phyloP scores from a whole-genome alignment of 2,329 filamentous ascomycete genomes.

The Hypoxylon sp. region DNA sequence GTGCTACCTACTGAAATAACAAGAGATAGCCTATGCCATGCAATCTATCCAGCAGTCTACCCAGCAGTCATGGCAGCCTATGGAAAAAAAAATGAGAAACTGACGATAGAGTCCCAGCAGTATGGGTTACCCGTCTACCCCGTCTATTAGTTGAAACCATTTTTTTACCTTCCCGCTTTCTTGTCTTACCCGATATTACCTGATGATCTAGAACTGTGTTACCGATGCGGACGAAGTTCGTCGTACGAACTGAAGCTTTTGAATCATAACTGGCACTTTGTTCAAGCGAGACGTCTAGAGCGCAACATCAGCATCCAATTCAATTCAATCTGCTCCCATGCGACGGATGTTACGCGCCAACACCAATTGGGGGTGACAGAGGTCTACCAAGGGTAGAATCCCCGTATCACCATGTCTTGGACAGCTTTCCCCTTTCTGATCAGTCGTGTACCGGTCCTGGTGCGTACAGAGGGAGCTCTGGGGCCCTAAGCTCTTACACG shows the following conservation, averaged over 20 bases:
- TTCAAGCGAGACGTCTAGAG: conserved; percentile 10
- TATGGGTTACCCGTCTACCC: conserved; percentile 2
- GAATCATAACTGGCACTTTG: conserved; percentile 2
- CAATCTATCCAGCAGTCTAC: background rate
- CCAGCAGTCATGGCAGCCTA: background rate
- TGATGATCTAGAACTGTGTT: conserved; percentile 18
- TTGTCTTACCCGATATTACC: conserved; percentile 5
- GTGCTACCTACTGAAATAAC: conserved; percentile 21
- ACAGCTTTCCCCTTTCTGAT: conserved; percentile 25
- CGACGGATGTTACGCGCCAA: conserved; percentile 31
- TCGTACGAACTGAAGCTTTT: conserved; percentile 14
- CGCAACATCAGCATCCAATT: conserved; percentile 8
- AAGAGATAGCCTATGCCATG: conserved; percentile 1
- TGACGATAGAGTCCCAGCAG: conserved; percentile 20
- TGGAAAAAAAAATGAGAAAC: conserved; percentile 13
- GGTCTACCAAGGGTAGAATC: conserved; percentile 20
- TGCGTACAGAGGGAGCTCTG: background rate
- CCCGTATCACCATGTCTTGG: conserved; percentile 28
- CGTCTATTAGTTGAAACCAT: conserved; percentile 15
- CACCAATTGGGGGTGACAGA: conserved; percentile 19
- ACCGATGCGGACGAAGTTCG: conserved; percentile 24
- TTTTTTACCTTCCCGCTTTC: conserved; percentile 1
- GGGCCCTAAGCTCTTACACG: conserved; percentile 4
- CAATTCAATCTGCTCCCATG: conserved; percentile 1
- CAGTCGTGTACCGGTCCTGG: background rate